Conservation (phyloP, 108 stramenopile species). For the Schizochytrium sp. region DNA sequence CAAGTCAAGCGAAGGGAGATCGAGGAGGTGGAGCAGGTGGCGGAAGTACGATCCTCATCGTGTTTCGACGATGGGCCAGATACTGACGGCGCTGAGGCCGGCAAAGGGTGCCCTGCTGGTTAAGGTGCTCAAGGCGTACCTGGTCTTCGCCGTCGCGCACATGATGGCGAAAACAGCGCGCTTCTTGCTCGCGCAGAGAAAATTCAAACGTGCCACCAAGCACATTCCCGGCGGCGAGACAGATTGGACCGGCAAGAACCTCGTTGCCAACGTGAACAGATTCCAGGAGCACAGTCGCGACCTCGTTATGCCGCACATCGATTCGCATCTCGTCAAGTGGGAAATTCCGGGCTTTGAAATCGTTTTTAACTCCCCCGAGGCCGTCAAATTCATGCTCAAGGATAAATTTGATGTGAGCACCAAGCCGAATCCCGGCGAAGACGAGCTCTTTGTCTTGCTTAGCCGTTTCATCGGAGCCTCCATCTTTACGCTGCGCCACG, state of each 20-base stretch:
- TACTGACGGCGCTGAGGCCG: too few species aligned
- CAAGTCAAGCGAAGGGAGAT: too few species aligned
- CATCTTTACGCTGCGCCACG: constrained; percentile 32
- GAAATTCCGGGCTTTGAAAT: not conserved
- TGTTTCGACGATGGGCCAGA: too few species aligned
- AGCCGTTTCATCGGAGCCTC: constrained; percentile 36
- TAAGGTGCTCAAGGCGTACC: not conserved
- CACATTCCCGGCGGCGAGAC: not conserved
- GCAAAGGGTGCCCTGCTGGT: too few species aligned
- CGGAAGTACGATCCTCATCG: too few species aligned
- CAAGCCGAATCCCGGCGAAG: constrained; percentile 24
- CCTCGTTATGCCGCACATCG: not conserved
- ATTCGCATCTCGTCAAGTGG: not conserved
- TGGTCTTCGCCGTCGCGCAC: not conserved
- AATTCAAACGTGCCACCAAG: not conserved
- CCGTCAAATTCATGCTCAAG: constrained; percentile 40
- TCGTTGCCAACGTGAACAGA: not conserved
- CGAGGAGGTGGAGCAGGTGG: too few species aligned
- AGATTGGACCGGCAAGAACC: not conserved
- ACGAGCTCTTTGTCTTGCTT: not conserved
- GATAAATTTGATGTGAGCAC: constrained; percentile 41
- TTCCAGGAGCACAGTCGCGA: not conserved
- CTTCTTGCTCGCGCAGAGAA: not conserved
- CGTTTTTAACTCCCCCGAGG: not conserved
- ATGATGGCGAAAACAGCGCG: not conserved